These are phyloP conservation scores for Tirmania nivea DNA, from an alignment of 495 filamentous ascomycete genomes.

Conservation along the genomic window DNA sequence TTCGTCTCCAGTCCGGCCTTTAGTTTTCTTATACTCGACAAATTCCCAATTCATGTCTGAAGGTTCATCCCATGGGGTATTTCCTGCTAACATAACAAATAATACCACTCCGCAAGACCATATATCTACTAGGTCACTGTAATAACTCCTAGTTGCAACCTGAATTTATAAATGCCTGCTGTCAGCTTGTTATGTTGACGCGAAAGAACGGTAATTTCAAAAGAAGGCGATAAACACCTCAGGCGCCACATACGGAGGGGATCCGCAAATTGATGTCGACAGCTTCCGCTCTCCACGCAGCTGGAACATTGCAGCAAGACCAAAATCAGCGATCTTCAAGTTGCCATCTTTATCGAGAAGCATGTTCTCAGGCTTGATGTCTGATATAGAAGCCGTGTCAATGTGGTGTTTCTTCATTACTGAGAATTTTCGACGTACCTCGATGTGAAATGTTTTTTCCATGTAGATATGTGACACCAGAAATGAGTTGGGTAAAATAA, in stretches of 20 bases:
- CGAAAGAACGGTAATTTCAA: conserved; percentile 15
- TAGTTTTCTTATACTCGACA: conserved; percentile 58
- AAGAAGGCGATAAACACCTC: conserved; percentile 42
- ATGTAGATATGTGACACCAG: conserved; percentile 85
- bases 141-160: conserved; percentile 33
- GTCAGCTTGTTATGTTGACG: too few relatives aligned
- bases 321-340: conserved; percentile 93
- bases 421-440: conserved; percentile 2
- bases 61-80: conserved; percentile 95
- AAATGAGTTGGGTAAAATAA: conserved; percentile 83
- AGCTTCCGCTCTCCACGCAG: conserved; percentile 61
- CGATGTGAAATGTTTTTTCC: conserved; percentile 73
- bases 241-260: conserved; percentile 90
- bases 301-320: conserved; percentile 78
- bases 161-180: neutral
- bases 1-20: conserved; percentile 59
- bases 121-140: conserved; percentile 68
- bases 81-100: conserved; percentile 84
- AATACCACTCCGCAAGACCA: conserved; percentile 96
- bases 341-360: conserved; percentile 61
- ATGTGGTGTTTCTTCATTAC: neutral
- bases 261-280: conserved; percentile 78
- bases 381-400: conserved; percentile 13
- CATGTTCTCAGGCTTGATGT: conserved; percentile 85
- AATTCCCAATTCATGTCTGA: conserved; percentile 61